Evolutionary conservation across 768 basidiomycete genomes (phyloP), one percentile per base, ranked within the genome.

Genomic region (Sporobolomyces phaffii): DNA sequence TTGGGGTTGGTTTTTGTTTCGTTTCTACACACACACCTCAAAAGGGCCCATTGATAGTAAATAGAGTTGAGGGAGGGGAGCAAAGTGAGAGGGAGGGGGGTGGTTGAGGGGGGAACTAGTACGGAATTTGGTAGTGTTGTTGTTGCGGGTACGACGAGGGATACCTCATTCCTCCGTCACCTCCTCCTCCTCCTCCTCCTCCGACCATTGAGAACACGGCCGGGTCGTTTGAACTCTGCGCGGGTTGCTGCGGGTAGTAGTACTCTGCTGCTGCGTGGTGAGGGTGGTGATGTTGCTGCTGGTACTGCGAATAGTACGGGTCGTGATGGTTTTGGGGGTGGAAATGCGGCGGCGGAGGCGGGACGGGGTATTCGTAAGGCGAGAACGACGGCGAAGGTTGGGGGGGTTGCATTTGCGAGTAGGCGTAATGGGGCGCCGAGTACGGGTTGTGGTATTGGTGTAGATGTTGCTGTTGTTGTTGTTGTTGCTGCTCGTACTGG

Each of bases 201-300:
- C 40, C 40, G 10, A 10, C 40, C 40, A 41, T 41, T 20, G 40
- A 41, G 40, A 41, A 20, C 11, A 41, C 20, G 11, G 40, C 40
- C 10, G 40, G 40, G 40, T 41, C 40, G 40, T n/a, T n/a, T n/a
- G n/a, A n/a, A n/a, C n/a, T n/a, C n/a, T n/a, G n/a, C n/a, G n/a
- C n/a, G n/a, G n/a, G n/a, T n/a, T n/a, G n/a, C n/a, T n/a, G n/a
- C n/a, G n/a, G n/a, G n/a, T n/a, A n/a, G n/a, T n/a, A n/a, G n/a
- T n/a, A n/a, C n/a, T n/a, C n/a, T n/a, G n/a, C n/a, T n/a, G n/a
- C n/a, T n/a, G 38, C 9, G 24, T 52, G 36, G 22, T 60, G 41
- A 43, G 59, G 48, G 22, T n/a, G 22, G 50, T 62, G 52, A 18
- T 44, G 41, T 26, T 51, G 60, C 31, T 62, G 51, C 22, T 63